Evolutionary conservation across 2,329 filamentous ascomycete genomes (phyloP).

Genomic region (Colletotrichum magnum): DNA sequence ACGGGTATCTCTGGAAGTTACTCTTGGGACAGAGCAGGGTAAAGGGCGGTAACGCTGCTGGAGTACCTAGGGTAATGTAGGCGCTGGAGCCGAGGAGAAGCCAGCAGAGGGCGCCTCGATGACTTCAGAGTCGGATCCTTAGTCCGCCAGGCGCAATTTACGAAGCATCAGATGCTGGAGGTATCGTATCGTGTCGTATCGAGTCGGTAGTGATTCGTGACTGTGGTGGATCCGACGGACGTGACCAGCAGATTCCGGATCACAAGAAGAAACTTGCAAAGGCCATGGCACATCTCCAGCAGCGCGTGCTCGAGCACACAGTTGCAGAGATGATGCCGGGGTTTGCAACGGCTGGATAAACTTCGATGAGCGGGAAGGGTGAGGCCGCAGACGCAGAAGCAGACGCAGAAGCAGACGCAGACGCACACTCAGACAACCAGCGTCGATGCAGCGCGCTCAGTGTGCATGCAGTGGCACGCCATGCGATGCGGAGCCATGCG

Average conservation of each 20-base stretch:
- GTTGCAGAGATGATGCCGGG: conserved; percentile 2
- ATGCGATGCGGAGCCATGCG: too few species aligned
- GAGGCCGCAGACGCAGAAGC: not conserved
- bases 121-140: conserved; percentile 1
- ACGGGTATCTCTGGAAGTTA: conserved; percentile 31
- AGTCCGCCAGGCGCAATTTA: not conserved
- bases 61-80: not conserved
- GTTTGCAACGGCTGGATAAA: conserved; percentile 9
- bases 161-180: not conserved
- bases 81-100: not conserved
- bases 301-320: not conserved
- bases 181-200: not conserved
- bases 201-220: not conserved
- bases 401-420: too few species aligned
- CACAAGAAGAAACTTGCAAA: conserved; percentile 2
- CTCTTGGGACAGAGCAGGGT: not conserved
- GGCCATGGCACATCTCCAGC: not conserved
- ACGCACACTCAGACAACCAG: too few species aligned
- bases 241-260: not conserved
- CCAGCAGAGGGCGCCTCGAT: not conserved
- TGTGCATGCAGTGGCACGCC: too few species aligned
- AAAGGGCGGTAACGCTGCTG: not conserved
- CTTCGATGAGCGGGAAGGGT: conserved; percentile 1
- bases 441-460: too few species aligned
- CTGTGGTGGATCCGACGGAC: not conserved